Evolutionary conservation across 2,329 filamentous ascomycete species (phyloP).

Genomic region (Ustulina deusta): DNA sequence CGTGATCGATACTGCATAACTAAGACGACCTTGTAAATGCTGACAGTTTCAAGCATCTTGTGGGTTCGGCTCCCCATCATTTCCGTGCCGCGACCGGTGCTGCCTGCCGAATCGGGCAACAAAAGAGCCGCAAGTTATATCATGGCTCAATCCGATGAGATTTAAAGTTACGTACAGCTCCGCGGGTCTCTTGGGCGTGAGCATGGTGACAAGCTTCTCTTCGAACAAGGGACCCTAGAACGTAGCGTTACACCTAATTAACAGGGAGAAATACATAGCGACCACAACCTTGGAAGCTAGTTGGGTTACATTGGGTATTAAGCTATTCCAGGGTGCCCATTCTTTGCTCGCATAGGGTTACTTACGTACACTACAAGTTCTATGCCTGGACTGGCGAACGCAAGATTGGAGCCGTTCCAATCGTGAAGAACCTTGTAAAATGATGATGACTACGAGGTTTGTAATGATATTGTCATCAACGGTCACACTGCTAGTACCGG

Average conservation of each 20-base stretch:
- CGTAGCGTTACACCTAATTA: neutral
- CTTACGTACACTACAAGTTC: neutral
- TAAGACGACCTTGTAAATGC: conserved; percentile 11
- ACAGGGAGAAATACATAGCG: neutral
- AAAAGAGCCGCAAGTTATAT: conserved; percentile 3
- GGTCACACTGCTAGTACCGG: conserved; percentile 5
- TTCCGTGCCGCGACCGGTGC: neutral
- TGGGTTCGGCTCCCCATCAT: neutral
- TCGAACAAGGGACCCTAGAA: conserved; percentile 2
- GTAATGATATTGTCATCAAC: conserved; percentile 14
- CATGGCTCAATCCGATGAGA: neutral
- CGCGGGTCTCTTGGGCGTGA: neutral
- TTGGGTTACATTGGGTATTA: neutral
- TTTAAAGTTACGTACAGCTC: neutral
- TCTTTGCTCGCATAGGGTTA: neutral
- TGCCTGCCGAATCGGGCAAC: conserved; percentile 3
- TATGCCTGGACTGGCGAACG: neutral
- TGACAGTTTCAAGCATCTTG: conserved; percentile 31
- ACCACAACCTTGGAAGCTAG: neutral
- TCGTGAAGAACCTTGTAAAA: conserved; percentile 1
- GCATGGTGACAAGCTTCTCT: neutral
- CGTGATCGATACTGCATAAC: conserved; percentile 13
- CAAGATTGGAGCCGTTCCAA: neutral
- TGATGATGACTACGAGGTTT: conserved; percentile 11
- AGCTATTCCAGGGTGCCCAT: neutral